These are phyloP conservation scores for Quercus phellos DNA, from an alignment of 331 rosid genomes.

Conservation along the genomic window DNA sequence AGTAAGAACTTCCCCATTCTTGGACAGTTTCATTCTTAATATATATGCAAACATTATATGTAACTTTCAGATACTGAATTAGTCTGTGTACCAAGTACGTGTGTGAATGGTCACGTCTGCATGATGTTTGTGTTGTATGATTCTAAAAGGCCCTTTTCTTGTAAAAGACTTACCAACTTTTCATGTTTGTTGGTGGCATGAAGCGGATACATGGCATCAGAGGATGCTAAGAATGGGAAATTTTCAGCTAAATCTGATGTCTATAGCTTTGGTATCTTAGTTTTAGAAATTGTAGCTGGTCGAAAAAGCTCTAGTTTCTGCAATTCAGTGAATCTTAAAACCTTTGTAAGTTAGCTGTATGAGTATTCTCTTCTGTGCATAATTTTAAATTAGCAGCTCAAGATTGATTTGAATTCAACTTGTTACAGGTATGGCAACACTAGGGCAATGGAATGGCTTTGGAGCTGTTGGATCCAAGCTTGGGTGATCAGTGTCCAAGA, in stretches of 20 bases:
- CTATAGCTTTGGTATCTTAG: conserved; percentile 24
- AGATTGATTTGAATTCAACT: too few species aligned
- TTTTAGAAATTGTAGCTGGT: conserved; percentile 24
- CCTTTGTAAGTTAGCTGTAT: conserved; percentile 13
- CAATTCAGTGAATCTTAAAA: conserved; percentile 17
- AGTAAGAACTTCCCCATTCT: conserved; percentile 4
- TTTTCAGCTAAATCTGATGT: conserved; percentile 25
- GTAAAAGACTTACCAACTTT: not conserved
- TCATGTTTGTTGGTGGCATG: not conserved
- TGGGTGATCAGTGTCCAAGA: conserved; percentile 28
- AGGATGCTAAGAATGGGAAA: conserved; percentile 20
- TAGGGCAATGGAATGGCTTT: conserved; percentile 26
- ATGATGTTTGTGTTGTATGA: too few species aligned
- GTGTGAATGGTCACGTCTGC: too few species aligned
- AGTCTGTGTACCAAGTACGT: too few species aligned
- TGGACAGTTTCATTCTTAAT: not conserved
- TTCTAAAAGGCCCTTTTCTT: not conserved
- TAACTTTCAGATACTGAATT: too few species aligned
- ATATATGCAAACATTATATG: too few species aligned
- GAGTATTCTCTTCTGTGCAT: not conserved
- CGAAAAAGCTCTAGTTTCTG: conserved; percentile 10
- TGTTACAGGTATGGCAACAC: conserved; percentile 27
- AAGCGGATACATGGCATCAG: conserved; percentile 30
- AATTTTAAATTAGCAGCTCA: too few species aligned
- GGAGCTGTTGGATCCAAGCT: conserved; percentile 20